Percentiles rank a stretch among this genome's conserved stretches.
Evolutionary conservation across 2,329 filamentous ascomycete species (phyloP).

Genomic region (Epichloe hybrida): DNA sequence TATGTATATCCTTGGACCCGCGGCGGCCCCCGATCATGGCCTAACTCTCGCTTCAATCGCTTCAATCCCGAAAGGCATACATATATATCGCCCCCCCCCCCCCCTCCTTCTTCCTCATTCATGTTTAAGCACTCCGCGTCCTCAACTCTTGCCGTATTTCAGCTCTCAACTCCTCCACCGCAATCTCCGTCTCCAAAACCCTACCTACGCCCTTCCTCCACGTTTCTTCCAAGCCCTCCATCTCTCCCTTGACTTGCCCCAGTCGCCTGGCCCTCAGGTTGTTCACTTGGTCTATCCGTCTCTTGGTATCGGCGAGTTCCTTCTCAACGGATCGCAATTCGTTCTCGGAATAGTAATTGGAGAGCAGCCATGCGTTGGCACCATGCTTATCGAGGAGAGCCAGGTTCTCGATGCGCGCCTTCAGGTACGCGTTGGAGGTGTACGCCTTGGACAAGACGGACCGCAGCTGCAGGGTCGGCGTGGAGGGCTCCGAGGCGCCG

Average conservation of each 20-base stretch:
- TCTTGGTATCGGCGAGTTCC: conserved; percentile 55
- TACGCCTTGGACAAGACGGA: conserved; percentile 45
- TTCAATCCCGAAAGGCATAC: too few relatives aligned
- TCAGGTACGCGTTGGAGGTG: conserved; percentile 37
- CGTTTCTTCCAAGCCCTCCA: conserved; percentile 57
- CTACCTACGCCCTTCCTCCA: conserved; percentile 70
- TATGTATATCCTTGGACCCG: too few relatives aligned
- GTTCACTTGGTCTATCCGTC: conserved; percentile 61
- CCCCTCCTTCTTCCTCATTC: neutral
- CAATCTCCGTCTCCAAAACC: conserved; percentile 77
- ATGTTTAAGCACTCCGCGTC: conserved; percentile 9
- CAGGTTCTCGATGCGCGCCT: conserved; percentile 41
- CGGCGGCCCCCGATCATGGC: too few relatives aligned
- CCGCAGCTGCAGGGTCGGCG: conserved; percentile 46
- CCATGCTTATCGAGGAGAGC: conserved; percentile 67
- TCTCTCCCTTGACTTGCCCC: conserved; percentile 57
- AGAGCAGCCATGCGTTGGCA: conserved; percentile 82
- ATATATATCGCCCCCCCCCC: too few relatives aligned
- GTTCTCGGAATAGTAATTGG: conserved; percentile 68
- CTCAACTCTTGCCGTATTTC: conserved; percentile 53
- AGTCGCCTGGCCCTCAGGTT: conserved; percentile 56
- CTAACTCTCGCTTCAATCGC: too few relatives aligned
- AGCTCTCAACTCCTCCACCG: conserved; percentile 56
- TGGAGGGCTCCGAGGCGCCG: conserved; percentile 10
- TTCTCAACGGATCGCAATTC: conserved; percentile 52